A percentile compares a stretch with the other conserved stretches of the same genome.
phyloP scores from a whole-genome alignment of 2,329 filamentous ascomycete species.

The Botrytis medusae region DNA sequence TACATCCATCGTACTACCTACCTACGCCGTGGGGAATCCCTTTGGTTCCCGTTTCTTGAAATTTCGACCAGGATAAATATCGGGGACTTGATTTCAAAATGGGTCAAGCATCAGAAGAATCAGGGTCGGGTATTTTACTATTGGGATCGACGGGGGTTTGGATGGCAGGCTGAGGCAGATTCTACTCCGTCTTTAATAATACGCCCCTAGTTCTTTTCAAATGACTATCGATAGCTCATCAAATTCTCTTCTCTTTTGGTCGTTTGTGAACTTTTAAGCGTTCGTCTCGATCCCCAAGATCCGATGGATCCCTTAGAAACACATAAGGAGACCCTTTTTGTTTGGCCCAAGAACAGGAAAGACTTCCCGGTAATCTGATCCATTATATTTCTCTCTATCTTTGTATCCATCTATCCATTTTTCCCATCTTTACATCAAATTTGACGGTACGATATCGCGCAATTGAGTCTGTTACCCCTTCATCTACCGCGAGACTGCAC shows the following conservation, averaged over 20 bases:
- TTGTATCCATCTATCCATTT: not conserved
- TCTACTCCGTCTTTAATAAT: not conserved
- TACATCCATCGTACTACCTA: not conserved
- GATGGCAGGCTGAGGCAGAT: not conserved
- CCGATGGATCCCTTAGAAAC: not conserved
- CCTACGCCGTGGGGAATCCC: not conserved
- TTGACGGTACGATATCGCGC: slow-evolving; percentile 12
- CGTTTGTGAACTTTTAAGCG: not conserved
- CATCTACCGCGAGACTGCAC: slow-evolving; percentile 5
- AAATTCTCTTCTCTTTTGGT: not conserved
- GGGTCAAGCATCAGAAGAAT: not conserved
- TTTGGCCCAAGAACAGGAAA: not conserved
- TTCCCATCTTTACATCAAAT: not conserved
- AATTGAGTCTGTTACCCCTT: slow-evolving; percentile 10
- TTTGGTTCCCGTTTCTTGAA: not conserved
- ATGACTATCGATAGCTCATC: not conserved
- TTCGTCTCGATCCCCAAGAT: not conserved
- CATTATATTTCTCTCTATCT: not conserved
- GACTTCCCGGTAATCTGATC: not conserved
- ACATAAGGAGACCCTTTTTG: not conserved
- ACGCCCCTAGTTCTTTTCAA: not conserved
- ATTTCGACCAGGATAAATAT: not conserved
- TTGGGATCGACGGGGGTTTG: slow-evolving; percentile 1
- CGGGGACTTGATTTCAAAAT: slow-evolving; percentile 7
- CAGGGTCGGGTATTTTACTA: slow-evolving; percentile 1